Evolutionary conservation across 2,329 filamentous ascomycete genomes (phyloP).

Genomic region (Alternaria atra): DNA sequence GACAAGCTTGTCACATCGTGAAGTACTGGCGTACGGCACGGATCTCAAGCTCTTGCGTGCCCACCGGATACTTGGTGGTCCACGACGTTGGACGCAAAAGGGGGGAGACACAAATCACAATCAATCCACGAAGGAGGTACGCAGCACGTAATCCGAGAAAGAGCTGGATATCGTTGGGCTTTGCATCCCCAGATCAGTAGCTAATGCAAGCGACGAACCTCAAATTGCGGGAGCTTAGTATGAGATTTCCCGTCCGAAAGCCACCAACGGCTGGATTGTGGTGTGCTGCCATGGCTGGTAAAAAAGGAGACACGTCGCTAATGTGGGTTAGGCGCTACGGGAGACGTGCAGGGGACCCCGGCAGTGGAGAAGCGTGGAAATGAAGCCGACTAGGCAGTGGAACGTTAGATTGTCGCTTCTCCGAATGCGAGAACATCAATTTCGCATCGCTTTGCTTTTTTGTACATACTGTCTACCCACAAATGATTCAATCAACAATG

Average conservation of each 20-base stretch:
- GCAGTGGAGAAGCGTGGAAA: slow-evolving; percentile 25
- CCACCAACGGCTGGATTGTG: slow-evolving; percentile 22
- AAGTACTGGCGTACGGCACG: slow-evolving; percentile 17
- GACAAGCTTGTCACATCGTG: slow-evolving; percentile 18
- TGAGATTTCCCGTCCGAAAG: slow-evolving; percentile 20
- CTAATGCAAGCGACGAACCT: slow-evolving; percentile 10
- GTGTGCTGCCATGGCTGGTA: slow-evolving; percentile 15
- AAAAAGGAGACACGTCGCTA: slow-evolving; percentile 9
- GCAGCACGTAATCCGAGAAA: not conserved
- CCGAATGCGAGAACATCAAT: slow-evolving; percentile 2
- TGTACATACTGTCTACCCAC: not conserved
- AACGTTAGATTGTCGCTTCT: slow-evolving; percentile 4
- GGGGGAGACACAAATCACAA: not conserved
- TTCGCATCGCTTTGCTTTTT: slow-evolving; percentile 4
- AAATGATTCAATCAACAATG: slow-evolving; percentile 60
- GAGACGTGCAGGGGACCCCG: slow-evolving; percentile 13
- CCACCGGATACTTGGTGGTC: slow-evolving; percentile 13
- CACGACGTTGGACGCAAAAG: slow-evolving; percentile 6
- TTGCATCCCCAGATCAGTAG: slow-evolving; percentile 9
- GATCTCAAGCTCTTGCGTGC: slow-evolving; percentile 21
- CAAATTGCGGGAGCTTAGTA: slow-evolving; percentile 2
- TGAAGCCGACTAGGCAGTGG: slow-evolving; percentile 17
- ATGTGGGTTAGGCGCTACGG: slow-evolving; percentile 9
- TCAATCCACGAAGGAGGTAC: slow-evolving; percentile 4
- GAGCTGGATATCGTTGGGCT: not conserved